Evolutionary conservation across 768 basidiomycete species (phyloP).

Genomic region (Galerina sulciceps): DNA sequence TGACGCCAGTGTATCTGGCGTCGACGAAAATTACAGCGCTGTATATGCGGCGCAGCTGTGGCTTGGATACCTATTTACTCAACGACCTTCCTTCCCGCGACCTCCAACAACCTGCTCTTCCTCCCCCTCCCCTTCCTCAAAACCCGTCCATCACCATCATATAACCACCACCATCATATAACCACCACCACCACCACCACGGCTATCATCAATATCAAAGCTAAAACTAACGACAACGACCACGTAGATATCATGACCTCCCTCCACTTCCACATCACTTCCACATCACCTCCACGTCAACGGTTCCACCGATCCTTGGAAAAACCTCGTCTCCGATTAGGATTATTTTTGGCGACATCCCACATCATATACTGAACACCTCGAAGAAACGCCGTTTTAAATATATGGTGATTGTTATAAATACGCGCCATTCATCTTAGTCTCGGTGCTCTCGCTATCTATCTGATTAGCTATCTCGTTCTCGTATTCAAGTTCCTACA

Average conservation of each 20-base stretch:
- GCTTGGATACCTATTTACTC: no score
- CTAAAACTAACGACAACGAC: neutral
- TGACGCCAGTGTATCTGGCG: no score
- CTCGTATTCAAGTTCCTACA: no score
- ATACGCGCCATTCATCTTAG: neutral
- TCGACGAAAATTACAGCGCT: no score
- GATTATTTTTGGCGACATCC: neutral
- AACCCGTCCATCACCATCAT: neutral
- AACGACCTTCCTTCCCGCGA: neutral
- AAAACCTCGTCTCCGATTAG: neutral
- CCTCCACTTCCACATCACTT: neutral
- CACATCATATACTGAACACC: no score
- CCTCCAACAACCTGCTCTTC: neutral
- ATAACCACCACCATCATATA: no score
- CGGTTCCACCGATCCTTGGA: neutral
- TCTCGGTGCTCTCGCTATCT: neutral
- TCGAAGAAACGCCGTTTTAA: no score
- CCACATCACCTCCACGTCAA: neutral
- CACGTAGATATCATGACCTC: neutral
- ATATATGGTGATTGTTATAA: no score
- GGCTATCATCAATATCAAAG: no score
- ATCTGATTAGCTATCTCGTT: neutral
- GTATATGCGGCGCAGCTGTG: no score
- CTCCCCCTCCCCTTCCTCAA: neutral
- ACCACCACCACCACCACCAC: no score